Evolutionary conservation across 805 yeast species (phyloP).

Genomic region (Cyberlindnera subsufficiens): DNA sequence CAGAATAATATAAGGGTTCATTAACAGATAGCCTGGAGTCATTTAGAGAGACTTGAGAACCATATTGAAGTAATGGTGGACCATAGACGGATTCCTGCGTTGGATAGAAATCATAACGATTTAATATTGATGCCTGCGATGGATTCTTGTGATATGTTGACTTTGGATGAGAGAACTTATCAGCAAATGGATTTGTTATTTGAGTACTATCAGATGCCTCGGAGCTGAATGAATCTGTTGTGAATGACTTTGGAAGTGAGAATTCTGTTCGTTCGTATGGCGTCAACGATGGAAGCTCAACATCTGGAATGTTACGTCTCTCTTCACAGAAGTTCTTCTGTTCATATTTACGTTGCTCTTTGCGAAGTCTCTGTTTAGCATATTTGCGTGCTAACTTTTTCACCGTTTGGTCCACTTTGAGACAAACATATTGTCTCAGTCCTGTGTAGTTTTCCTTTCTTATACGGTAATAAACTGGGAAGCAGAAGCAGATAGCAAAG

Average conservation of each 20-base stretch:
- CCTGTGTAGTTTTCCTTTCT: conserved; percentile 34
- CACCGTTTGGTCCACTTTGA: conserved; percentile 51
- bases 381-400: conserved; percentile 38
- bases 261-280: neutral
- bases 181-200: conserved; percentile 2
- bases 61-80: neutral
- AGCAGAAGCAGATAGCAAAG: conserved; percentile 45
- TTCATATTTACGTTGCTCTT: conserved; percentile 5
- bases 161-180: conserved; percentile 1
- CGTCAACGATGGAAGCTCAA: conserved; percentile 3
- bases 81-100: neutral
- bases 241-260: conserved; percentile 4
- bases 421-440: conserved; percentile 57
- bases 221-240: conserved; percentile 8
- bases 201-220: neutral
- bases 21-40: no score
- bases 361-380: conserved; percentile 9
- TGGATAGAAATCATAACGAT: neutral
- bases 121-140: conserved; percentile 5
- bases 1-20: no score
- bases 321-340: conserved; percentile 3
- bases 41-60: neutral
- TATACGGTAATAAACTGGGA: conserved; percentile 45
- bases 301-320: neutral
- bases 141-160: conserved; percentile 2